These are phyloP conservation scores for Exophiala calicioides DNA, from an alignment of 2,329 filamentous ascomycete genomes.

Conservation along the genomic window DNA sequence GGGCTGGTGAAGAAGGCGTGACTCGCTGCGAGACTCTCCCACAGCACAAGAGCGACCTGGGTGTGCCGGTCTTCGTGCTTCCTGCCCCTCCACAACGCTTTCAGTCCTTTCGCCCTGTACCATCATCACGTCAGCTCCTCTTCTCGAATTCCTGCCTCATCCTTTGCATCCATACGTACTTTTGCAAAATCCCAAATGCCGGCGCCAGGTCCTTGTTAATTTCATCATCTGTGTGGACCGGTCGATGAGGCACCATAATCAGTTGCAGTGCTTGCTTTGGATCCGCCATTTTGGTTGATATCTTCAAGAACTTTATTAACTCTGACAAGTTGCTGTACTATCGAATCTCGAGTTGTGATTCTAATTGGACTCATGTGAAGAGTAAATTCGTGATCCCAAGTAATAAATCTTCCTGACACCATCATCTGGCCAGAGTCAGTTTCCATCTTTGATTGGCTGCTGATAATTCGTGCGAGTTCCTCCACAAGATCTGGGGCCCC, in stretches of 20 bases:
- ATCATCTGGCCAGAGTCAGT: too few species aligned
- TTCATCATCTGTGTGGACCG: constrained; percentile 17
- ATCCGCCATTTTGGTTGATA: too few species aligned
- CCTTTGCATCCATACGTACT: background rate
- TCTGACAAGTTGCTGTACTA: too few species aligned
- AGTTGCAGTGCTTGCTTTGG: constrained; percentile 10
- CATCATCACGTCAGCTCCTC: constrained; percentile 1
- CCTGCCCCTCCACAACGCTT: constrained; percentile 15
- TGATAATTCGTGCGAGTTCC: too few species aligned
- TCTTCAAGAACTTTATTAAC: too few species aligned
- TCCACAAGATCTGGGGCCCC: too few species aligned
- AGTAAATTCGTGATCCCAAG: too few species aligned
- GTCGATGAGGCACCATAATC: constrained; percentile 19
- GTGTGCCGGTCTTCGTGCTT: constrained; percentile 22
- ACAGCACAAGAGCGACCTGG: constrained; percentile 12
- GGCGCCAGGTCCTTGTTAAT: constrained; percentile 17
- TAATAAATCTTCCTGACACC: too few species aligned
- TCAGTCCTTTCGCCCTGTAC: constrained; percentile 13
- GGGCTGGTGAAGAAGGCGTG: constrained; percentile 19
- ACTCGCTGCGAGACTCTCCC: constrained; percentile 14
- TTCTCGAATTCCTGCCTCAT: background rate
- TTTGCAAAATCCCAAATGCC: constrained; percentile 14
- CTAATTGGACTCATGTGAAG: too few species aligned
- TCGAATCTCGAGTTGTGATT: too few species aligned
- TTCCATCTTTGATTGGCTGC: too few species aligned